Conservation (phyloP, 2,329 filamentous ascomycete species). For the Blastomyces emzantsi region DNA sequence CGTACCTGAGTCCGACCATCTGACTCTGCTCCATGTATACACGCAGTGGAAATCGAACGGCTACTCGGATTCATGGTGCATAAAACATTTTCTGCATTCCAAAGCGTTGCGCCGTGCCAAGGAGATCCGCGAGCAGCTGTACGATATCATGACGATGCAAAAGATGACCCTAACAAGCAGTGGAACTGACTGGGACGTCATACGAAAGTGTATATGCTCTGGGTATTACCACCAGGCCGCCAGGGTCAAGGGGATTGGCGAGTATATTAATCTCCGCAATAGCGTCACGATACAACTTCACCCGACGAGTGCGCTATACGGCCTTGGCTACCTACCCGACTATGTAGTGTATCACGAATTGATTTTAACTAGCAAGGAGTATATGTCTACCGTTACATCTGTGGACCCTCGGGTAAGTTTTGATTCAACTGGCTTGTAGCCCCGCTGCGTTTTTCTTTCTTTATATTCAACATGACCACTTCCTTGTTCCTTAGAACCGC, state of each 20-base stretch:
- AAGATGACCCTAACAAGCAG: slow-evolving; percentile 82
- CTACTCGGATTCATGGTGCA: slow-evolving; percentile 83
- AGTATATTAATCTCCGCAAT: slow-evolving; percentile 94
- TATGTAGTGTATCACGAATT: slow-evolving; percentile 98
- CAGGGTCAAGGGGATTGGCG: slow-evolving; percentile 89
- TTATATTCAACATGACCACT: background rate
- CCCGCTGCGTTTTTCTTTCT: background rate
- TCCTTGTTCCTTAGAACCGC: background rate
- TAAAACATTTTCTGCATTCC: slow-evolving; percentile 87
- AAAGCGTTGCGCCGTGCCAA: slow-evolving; percentile 86
- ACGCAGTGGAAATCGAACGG: slow-evolving; percentile 91
- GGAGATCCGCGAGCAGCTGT: slow-evolving; percentile 87
- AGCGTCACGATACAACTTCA: slow-evolving; percentile 91
- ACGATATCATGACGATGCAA: slow-evolving; percentile 89
- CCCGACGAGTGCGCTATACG: slow-evolving; percentile 87
- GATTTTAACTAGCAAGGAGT: slow-evolving; percentile 92
- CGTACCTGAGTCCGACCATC: slow-evolving; percentile 92
- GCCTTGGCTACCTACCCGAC: slow-evolving; percentile 85
- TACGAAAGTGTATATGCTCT: slow-evolving; percentile 92
- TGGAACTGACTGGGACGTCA: slow-evolving; percentile 93
- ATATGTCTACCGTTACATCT: slow-evolving; percentile 93
- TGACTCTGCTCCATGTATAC: slow-evolving; percentile 93
- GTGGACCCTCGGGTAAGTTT: slow-evolving; percentile 69
- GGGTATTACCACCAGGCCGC: slow-evolving; percentile 98
- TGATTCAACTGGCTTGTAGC: background rate